phyloP scores from a whole-genome alignment of 2,329 filamentous ascomycete species.

The Penicillium occitanis region DNA sequence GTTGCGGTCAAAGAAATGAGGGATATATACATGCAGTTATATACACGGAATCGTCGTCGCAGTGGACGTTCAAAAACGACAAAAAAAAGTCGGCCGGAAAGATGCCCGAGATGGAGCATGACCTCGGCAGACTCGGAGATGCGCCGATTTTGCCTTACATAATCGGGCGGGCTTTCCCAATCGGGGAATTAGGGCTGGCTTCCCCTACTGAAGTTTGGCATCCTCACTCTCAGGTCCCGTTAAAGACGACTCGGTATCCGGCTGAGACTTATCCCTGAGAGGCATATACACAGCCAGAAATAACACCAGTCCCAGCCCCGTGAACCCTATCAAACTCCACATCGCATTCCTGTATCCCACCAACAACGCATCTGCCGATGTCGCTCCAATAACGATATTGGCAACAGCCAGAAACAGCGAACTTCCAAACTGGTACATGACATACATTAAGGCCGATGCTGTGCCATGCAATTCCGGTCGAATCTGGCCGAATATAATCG shows the following conservation, averaged over 20 bases:
- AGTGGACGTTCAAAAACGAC: not conserved
- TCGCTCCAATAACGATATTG: too few relatives aligned
- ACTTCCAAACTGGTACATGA: too few relatives aligned
- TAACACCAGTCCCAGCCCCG: not conserved
- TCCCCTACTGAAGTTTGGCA: not conserved
- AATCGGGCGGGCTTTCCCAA: not conserved
- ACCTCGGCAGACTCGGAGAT: conserved; percentile 20
- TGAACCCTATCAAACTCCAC: not conserved
- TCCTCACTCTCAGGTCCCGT: not conserved
- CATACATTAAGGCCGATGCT: too few relatives aligned
- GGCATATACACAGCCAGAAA: not conserved
- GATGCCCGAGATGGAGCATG: conserved; percentile 12
- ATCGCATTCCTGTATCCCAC: too few relatives aligned
- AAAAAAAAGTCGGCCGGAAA: conserved; percentile 9
- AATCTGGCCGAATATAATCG: too few relatives aligned
- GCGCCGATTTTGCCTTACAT: conserved; percentile 15
- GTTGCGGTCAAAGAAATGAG: not conserved
- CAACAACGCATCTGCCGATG: too few relatives aligned
- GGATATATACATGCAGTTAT: not conserved
- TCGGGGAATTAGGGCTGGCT: not conserved
- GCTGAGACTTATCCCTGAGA: not conserved
- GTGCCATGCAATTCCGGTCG: too few relatives aligned
- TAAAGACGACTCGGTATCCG: not conserved
- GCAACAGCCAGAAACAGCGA: too few relatives aligned
- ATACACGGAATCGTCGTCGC: not conserved